Conservation (phyloP, 768 basidiomycete species). For the Calocera cornea region DNA sequence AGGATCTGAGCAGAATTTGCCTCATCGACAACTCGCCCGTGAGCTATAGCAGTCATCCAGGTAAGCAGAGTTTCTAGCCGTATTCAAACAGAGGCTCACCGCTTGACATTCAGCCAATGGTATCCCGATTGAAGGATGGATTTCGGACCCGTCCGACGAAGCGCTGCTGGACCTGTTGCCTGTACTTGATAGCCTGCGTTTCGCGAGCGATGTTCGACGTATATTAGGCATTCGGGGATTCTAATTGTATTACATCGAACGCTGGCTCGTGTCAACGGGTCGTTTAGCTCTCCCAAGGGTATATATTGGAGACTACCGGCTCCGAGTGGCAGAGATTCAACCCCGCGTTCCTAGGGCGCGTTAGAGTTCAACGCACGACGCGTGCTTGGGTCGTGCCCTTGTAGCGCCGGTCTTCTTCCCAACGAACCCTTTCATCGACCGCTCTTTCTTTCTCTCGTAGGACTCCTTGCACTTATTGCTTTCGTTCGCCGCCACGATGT, state of each 20-base stretch:
- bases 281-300: too few relatives aligned
- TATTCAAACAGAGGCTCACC: neutral
- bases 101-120: conserved; percentile 70
- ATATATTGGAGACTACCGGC: too few relatives aligned
- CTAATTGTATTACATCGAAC: conserved; percentile 5
- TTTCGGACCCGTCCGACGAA: conserved; percentile 90
- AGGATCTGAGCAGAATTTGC: conserved; percentile 84
- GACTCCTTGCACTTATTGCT: neutral
- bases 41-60: conserved; percentile 84
- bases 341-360: neutral
- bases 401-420: neutral
- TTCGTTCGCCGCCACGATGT: conserved; percentile 34
- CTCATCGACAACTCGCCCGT: conserved; percentile 93
- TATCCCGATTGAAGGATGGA: conserved; percentile 99
- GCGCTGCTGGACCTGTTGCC: conserved; percentile 91
- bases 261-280: too few relatives aligned
- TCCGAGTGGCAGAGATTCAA: too few relatives aligned
- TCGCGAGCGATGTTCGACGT: conserved; percentile 87
- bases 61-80: conserved; percentile 32
- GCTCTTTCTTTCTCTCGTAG: neutral
- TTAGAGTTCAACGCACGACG: neutral
- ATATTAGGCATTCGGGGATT: conserved; percentile 59
- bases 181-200: conserved; percentile 87
- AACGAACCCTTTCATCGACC: neutral
- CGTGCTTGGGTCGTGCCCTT: neutral